Evolutionary conservation across 75 land plant species (phyloP).

Genomic region (Isoetes taiwanensis): DNA sequence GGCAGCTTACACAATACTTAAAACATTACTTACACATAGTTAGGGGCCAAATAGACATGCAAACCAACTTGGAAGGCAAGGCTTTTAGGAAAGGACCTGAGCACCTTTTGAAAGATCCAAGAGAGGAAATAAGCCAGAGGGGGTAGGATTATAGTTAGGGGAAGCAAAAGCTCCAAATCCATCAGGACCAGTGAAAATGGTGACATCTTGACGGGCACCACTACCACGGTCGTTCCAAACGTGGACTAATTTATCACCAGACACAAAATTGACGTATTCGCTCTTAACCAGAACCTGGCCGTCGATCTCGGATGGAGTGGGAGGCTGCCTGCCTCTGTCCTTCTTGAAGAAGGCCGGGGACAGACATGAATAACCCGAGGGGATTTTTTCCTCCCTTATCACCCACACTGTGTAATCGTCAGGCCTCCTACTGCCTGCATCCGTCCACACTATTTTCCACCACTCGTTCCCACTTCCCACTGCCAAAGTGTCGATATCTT

Average conservation of each 20-base stretch:
- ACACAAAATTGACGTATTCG: neutral
- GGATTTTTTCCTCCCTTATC: neutral
- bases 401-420: slow-evolving; percentile 2
- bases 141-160: slow-evolving; percentile 1
- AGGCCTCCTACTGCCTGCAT: neutral
- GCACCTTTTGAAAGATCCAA: neutral
- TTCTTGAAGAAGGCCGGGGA: slow-evolving; percentile 6
- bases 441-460: neutral
- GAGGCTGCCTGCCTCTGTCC: neutral
- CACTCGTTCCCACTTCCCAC: neutral
- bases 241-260: neutral
- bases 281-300: slow-evolving; percentile 3
- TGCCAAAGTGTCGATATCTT: neutral
- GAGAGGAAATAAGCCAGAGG: neutral
- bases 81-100: neutral
- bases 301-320: neutral
- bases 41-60: too few relatives aligned
- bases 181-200: neutral
- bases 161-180: neutral
- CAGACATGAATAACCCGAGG: neutral
- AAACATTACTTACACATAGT: too few relatives aligned
- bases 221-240: neutral
- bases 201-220: neutral
- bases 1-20: too few relatives aligned
- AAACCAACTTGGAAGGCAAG: too few relatives aligned